Evolutionary conservation across 2,329 filamentous ascomycete species (phyloP), one percentile per base, ranked within the genome.

Genomic region (Colletotrichum sp.): DNA sequence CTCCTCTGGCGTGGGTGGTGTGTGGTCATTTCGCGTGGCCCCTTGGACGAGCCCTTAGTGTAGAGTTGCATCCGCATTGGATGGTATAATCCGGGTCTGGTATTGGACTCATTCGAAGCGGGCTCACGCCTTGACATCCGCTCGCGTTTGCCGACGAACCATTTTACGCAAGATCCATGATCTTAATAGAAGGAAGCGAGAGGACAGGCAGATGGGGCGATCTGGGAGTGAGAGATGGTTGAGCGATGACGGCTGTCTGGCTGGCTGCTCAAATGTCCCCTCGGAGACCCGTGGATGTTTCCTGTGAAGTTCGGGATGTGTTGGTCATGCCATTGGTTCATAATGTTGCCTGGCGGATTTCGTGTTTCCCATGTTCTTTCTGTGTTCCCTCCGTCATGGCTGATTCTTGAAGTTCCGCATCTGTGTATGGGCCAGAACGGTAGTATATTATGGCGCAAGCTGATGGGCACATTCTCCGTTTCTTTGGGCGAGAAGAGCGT

Each of bases 21-120:
- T 70, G 70, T 70, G 59, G 64, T 70, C 74, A 76, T 76, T 76
- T 76, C 74, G 74, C 71, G 44, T 70, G 74, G 64, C 71, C 66
- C 73, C 68, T 57, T 36, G 32, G 21, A 32, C 55, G 28, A 68
- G 69, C 69, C 73, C 65, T 66, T 67, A 66, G 49, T 64, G 30
- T 21, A 59, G 44, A 52, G 73, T 75, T 30, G 71, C 70, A 75
- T 67, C 75, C 71, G 71, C 62, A 71, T 70, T 66, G 26, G 71
- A 76, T 71, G 75, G 34, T 76, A 75, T 75, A 75, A 52, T 67
- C 71, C 75, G 65, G 71, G 26, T 34, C 44, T 74, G 32, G 66
- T 76, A 62, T 64, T 39, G 59, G 49, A 13, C 64, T 62, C 16
- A 36, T 49, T 39, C 7, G 63, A 57, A 66, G 32, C 68, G 59